Base-by-base conservation (phyloP, 768 basidiomycete genomes). In the Hericium coralloides region DNA sequence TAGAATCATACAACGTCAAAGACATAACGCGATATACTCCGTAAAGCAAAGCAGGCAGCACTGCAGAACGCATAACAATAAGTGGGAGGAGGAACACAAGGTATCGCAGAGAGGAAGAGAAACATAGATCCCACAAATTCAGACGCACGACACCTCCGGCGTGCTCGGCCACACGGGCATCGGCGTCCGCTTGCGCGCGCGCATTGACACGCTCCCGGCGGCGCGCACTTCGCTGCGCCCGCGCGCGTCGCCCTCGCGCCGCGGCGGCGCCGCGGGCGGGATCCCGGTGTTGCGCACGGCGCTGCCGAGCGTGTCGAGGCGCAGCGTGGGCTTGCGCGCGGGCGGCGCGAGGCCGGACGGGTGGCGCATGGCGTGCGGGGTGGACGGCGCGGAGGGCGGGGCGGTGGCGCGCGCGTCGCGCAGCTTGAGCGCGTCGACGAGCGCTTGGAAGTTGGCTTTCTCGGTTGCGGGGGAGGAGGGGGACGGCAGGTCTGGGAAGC, bases 361-460 rank as follows among this genome's bases (percentile, higher is more conserved):
- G 43, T 45, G 43, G 12, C 43, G 43, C 43, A n/a, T 17, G 43
- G 43, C 20, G 49, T 31, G 49, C 49, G 49, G 49, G 49, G 18
- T 15, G n/a, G n/a, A 12, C 23, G 51, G 38, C 12, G 31, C 12
- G 26, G 26, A 4, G 26, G 26, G 26, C 38, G 15, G 2, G 41
- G 41, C 26, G 26, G 52, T 18, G 38, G n/a, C 39, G 17, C 55
- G 18, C n/a, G 43, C 43, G 7, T 48, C n/a, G 26, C 45, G 26
- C 43, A 20, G 25, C 55, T 55, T 39, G 15, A 52, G 39, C 18
- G 51, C 47, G 37, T 60, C 52, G 59, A 49, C 55, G 17, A 63
- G 36, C 15, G 48, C 53, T 49, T 43, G 55, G 49, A 63, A 63
- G 54, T 61, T 53, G 7, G 54, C 56, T 26, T 55, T 49, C 17